Evolutionary conservation across 1,139 yeast genomes (phyloP).

Genomic region (Zygotorulaspora mrakii): DNA sequence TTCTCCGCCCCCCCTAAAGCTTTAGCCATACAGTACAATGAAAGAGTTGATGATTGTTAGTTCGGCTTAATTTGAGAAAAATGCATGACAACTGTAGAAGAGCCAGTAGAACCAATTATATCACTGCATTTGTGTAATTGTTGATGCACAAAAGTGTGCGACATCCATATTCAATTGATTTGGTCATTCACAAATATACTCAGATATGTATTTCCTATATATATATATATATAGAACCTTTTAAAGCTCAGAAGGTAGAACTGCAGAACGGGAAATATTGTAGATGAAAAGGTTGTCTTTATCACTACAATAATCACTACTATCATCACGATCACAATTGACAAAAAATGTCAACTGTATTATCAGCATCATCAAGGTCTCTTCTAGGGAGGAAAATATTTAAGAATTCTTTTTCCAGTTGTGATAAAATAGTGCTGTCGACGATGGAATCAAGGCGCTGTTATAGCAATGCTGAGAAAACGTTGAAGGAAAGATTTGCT

Average conservation of each 20-base stretch:
- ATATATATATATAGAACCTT: too few relatives aligned
- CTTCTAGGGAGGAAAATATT: constrained; percentile 11
- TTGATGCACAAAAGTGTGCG: background rate
- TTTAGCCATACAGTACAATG: too few relatives aligned
- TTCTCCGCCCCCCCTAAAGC: too few relatives aligned
- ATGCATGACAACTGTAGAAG: constrained; percentile 4
- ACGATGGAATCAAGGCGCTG: constrained; percentile 19
- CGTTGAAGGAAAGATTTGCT: constrained; percentile 89
- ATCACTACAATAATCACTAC: background rate
- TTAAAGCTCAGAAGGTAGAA: too few relatives aligned
- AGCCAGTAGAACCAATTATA: constrained; percentile 3
- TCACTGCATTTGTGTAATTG: background rate
- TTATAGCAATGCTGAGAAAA: constrained; percentile 43
- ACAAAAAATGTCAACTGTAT: constrained; percentile 11
- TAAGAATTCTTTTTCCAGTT: constrained; percentile 3
- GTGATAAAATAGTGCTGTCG: constrained; percentile 6
- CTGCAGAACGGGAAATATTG: too few relatives aligned
- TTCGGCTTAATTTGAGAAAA: too few relatives aligned
- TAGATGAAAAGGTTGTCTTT: too few relatives aligned
- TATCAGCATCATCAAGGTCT: constrained; percentile 13
- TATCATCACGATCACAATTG: background rate
- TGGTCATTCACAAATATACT: background rate
- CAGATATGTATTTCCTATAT: constrained; percentile 1
- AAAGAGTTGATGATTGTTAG: too few relatives aligned
- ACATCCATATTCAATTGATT: background rate